Percentiles rank a stretch among this genome's conserved stretches.
Conservation (phyloP, 2,329 filamentous ascomycete genomes). For the Epichloe bromicola region DNA sequence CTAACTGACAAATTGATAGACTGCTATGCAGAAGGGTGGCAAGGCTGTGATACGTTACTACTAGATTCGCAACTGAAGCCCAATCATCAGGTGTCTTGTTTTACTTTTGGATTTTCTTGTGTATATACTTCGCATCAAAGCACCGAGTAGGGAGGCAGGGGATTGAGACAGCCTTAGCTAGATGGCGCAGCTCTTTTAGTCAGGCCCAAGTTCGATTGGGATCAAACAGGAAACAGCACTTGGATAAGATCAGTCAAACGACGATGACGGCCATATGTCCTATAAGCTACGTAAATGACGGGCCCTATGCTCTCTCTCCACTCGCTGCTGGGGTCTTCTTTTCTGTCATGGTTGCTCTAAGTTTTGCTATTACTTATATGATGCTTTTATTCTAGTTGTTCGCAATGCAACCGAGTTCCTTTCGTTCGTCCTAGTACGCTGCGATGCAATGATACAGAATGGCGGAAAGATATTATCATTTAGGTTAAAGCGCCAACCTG, state of each 20-base stretch:
- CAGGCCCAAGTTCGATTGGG: neutral
- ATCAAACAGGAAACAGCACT: neutral
- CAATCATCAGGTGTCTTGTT: neutral
- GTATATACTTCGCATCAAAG: conserved; percentile 19
- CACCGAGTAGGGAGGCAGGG: conserved; percentile 1
- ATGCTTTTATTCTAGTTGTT: conserved; percentile 5
- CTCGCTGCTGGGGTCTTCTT: neutral
- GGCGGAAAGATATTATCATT: neutral
- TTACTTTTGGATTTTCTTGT: conserved; percentile 21
- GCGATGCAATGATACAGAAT: neutral
- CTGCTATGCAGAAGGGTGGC: conserved; percentile 27
- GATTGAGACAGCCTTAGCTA: neutral
- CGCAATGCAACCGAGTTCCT: neutral
- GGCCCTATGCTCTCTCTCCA: neutral
- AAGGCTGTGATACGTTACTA: conserved; percentile 32
- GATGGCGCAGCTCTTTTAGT: neutral
- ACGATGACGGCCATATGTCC: neutral
- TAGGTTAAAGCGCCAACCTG: neutral
- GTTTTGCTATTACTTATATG: conserved; percentile 2
- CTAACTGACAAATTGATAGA: conserved; percentile 19
- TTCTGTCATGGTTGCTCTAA: neutral
- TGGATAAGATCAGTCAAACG: neutral
- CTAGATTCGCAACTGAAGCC: conserved; percentile 10
- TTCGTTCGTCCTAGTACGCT: neutral
- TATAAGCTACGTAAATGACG: neutral